Conservation (phyloP, 768 basidiomycete genomes). For the Sporobolomyces phaffii region DNA sequence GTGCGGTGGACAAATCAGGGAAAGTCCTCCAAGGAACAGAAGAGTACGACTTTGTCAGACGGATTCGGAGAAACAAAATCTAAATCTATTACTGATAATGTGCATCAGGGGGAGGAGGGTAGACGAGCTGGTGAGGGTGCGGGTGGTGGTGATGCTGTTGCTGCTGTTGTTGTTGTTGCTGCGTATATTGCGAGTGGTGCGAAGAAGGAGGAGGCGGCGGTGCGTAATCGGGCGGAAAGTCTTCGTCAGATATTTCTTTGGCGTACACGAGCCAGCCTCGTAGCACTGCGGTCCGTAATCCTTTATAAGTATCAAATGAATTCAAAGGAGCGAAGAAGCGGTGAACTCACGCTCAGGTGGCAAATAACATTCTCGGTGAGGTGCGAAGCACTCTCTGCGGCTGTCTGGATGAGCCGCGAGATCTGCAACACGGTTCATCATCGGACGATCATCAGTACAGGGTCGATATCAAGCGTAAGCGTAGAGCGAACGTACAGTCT, state of each 20-base stretch:
- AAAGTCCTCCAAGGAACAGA: too few relatives aligned
- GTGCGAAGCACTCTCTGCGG: not conserved
- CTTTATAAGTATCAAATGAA: too few relatives aligned
- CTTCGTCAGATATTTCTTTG: slow-evolving; percentile 8
- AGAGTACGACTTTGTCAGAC: too few relatives aligned
- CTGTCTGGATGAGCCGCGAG: slow-evolving; percentile 11
- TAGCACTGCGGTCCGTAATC: slow-evolving; percentile 15
- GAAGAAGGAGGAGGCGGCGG: too few relatives aligned
- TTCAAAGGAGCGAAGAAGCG: too few relatives aligned
- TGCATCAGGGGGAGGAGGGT: too few relatives aligned
- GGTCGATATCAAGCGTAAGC: too few relatives aligned
- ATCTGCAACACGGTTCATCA: not conserved
- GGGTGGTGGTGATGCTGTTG: not conserved
- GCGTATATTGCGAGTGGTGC: not conserved
- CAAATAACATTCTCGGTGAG: slow-evolving; percentile 9
- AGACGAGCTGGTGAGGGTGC: too few relatives aligned
- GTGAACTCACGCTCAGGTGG: slow-evolving; percentile 30
- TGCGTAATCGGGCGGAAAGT: slow-evolving; percentile 21
- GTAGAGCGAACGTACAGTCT: slow-evolving; percentile 8
- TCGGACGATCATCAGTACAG: too few relatives aligned
- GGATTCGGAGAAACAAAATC: too few relatives aligned
- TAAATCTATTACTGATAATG: too few relatives aligned
- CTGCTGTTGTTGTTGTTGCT: not conserved
- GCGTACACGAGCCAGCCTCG: slow-evolving; percentile 26
- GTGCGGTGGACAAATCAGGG: too few relatives aligned